A percentile compares a stretch with the other conserved stretches of the same genome.
Conservation (phyloP, 352 stramenopile genomes). For the Phytophthora litchii region DNA sequence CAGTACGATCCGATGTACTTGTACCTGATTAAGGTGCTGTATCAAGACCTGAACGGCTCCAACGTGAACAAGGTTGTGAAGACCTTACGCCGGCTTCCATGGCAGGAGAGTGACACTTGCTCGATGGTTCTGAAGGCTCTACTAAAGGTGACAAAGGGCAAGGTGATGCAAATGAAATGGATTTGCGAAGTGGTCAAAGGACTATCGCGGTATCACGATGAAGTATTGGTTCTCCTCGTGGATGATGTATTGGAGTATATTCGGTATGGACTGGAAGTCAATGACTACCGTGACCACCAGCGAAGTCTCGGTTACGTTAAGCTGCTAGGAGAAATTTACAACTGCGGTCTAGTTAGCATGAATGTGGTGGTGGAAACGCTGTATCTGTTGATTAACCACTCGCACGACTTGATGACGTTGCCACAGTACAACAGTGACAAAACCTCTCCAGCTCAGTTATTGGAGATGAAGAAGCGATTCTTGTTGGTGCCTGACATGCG, state of each 20-base stretch:
- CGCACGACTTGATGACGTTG: slow-evolving; percentile 90
- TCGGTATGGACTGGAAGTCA: slow-evolving; percentile 88
- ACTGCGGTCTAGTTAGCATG: slow-evolving; percentile 88
- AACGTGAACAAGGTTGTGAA: slow-evolving; percentile 94
- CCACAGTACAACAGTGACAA: slow-evolving; percentile 57
- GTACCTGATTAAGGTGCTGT: slow-evolving; percentile 89
- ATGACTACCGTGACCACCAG: slow-evolving; percentile 93
- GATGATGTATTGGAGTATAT: slow-evolving; percentile 95
- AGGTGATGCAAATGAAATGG: slow-evolving; percentile 87
- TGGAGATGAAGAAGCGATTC: slow-evolving; percentile 70
- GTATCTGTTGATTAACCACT: slow-evolving; percentile 95
- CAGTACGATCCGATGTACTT: slow-evolving; percentile 93
- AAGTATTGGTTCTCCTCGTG: slow-evolving; percentile 90
- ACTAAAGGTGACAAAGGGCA: slow-evolving; percentile 92
- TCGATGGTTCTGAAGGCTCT: slow-evolving; percentile 91
- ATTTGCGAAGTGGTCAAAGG: slow-evolving; percentile 91
- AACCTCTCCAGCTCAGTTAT: slow-evolving; percentile 37
- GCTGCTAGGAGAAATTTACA: slow-evolving; percentile 95
- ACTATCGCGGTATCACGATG: slow-evolving; percentile 86
- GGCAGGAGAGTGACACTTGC: slow-evolving; percentile 67
- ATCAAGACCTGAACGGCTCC: slow-evolving; percentile 77
- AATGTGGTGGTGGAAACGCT: slow-evolving; percentile 94
- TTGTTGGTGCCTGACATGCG: slow-evolving; percentile 78
- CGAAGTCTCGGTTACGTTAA: slow-evolving; percentile 92
- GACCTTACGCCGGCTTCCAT: slow-evolving; percentile 93